These are phyloP conservation scores for Yarrowia sp. DNA, from an alignment of 805 yeast species.

Conservation along the genomic window DNA sequence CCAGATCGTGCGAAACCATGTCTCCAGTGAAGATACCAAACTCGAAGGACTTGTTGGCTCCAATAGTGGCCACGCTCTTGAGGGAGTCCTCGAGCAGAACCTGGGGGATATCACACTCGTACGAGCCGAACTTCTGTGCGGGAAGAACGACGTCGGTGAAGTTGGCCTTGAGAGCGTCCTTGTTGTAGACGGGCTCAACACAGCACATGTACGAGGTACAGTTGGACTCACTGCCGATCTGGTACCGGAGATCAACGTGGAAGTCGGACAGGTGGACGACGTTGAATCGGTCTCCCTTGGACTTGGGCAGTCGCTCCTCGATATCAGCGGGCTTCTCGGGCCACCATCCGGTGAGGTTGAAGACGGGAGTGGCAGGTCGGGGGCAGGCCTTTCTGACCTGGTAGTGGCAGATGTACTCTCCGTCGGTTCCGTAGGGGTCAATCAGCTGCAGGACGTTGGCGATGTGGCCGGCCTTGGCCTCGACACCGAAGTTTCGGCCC, in stretches of 20 bases:
- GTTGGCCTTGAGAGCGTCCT: conserved; percentile 19
- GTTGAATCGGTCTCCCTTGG: conserved; percentile 46
- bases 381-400: conserved; percentile 50
- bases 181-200: conserved; percentile 36
- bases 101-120: conserved; percentile 66
- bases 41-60: conserved; percentile 46
- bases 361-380: conserved; percentile 52
- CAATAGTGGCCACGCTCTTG: conserved; percentile 43
- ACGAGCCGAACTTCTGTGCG: conserved; percentile 61
- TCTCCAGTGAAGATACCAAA: conserved; percentile 73
- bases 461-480: conserved; percentile 38
- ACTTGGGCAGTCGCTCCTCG: conserved; percentile 23
- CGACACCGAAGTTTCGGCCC: conserved; percentile 15
- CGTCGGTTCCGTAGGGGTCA: conserved; percentile 55
- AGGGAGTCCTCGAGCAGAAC: conserved; percentile 58
- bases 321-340: conserved; percentile 43
- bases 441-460: conserved; percentile 51
- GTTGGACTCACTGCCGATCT: conserved; percentile 46
- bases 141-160: conserved; percentile 43
- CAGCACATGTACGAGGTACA: conserved; percentile 60
- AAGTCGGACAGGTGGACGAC: conserved; percentile 68
- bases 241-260: conserved; percentile 55
- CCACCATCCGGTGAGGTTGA: conserved; percentile 48
- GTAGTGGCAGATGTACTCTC: conserved; percentile 60
- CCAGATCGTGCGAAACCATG: conserved; percentile 60